These are phyloP conservation scores for Diutina mesorugosa DNA, from an alignment of 1,139 yeast genomes.

Conservation along the genomic window DNA sequence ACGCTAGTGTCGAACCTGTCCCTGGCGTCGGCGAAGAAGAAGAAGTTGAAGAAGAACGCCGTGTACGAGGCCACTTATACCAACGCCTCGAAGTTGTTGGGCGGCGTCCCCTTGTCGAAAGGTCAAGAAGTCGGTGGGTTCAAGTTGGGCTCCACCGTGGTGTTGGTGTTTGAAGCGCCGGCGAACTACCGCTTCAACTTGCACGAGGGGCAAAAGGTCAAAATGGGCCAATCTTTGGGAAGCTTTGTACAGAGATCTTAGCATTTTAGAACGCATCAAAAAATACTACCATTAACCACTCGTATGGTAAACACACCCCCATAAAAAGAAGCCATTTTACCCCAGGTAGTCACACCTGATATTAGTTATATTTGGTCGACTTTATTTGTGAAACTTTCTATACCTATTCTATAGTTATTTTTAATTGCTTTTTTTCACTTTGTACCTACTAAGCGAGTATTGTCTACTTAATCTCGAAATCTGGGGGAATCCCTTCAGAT, in stretches of 20 bases:
- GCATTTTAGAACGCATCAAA: background rate
- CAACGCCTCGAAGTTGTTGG: constrained; percentile 64
- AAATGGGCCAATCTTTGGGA: constrained; percentile 80
- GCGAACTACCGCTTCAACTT: constrained; percentile 58
- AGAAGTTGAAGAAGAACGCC: constrained; percentile 52
- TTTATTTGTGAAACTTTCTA: no score
- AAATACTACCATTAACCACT: no score
- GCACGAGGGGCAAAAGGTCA: constrained; percentile 60
- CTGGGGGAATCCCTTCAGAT: no score
- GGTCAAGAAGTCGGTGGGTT: constrained; percentile 98
- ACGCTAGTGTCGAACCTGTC: constrained; percentile 9
- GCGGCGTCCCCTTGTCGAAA: constrained; percentile 80
- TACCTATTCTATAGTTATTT: no score
- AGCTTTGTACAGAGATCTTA: constrained; percentile 12
- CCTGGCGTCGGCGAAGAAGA: constrained; percentile 10
- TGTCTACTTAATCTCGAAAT: no score
- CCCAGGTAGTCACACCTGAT: background rate
- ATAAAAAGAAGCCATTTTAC: background rate
- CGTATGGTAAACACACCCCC: no score
- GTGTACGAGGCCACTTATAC: constrained; percentile 92
- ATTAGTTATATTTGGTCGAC: background rate
- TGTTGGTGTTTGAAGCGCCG: constrained; percentile 94
- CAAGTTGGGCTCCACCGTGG: constrained; percentile 91
- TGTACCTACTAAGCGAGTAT: no score
- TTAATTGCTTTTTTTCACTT: no score